A percentile compares a stretch with the other conserved stretches of the same genome.
phyloP scores from a whole-genome alignment of 306 rosid species.

The Astragalus membranaceus region DNA sequence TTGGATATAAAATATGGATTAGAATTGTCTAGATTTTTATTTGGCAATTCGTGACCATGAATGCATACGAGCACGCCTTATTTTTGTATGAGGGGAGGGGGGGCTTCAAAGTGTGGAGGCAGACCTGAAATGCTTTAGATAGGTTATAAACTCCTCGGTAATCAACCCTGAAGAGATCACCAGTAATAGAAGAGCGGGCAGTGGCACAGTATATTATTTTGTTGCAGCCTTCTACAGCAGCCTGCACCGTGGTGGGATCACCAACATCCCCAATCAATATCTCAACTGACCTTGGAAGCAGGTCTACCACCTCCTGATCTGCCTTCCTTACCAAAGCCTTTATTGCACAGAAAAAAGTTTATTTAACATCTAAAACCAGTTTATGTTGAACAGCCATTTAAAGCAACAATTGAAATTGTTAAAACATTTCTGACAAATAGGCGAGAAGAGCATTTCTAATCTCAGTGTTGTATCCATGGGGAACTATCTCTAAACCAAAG shows the following conservation, averaged over 20 bases:
- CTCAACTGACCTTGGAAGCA: slow-evolving; percentile 94
- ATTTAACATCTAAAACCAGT: neutral
- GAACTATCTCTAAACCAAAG: neutral
- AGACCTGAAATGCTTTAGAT: slow-evolving; percentile 87
- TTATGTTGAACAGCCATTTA: neutral
- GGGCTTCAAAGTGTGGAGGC: neutral
- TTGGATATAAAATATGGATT: too few relatives aligned
- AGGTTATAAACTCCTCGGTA: slow-evolving; percentile 77
- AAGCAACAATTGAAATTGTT: neutral
- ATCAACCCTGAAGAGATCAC: slow-evolving; percentile 90
- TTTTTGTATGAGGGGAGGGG: neutral
- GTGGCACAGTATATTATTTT: slow-evolving; percentile 94
- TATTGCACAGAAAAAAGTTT: neutral
- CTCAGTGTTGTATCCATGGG: neutral
- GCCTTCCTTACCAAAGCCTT: slow-evolving; percentile 86
- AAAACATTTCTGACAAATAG: neutral
- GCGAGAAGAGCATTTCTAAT: neutral
- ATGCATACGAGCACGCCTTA: neutral
- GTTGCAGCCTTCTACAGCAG: slow-evolving; percentile 70
- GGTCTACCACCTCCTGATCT: slow-evolving; percentile 53
- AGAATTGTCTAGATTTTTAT: too few relatives aligned
- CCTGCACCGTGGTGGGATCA: slow-evolving; percentile 55
- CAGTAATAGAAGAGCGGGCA: slow-evolving; percentile 82
- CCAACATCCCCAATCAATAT: slow-evolving; percentile 83
- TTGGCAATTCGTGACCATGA: neutral